A percentile compares a stretch with the other conserved stretches of the same genome.
Conservation (phyloP, 2,329 filamentous ascomycete genomes). For the Cladosporium oxysporum region DNA sequence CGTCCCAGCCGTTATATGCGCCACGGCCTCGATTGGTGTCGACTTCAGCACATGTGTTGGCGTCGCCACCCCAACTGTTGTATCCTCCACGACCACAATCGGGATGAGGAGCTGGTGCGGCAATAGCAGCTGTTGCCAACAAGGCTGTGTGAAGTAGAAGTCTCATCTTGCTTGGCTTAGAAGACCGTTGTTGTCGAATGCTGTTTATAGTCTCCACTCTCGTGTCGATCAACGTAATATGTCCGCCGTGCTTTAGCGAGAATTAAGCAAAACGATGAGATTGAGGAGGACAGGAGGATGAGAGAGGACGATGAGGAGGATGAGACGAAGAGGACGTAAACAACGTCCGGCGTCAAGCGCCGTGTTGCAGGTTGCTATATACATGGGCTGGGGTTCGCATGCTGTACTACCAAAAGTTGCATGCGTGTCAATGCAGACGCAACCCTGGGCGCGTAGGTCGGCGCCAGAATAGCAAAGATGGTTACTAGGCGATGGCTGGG, state of each 20-base stretch:
- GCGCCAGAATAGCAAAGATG: slow-evolving; percentile 4
- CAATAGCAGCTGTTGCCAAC: slow-evolving; percentile 3
- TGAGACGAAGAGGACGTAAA: slow-evolving; percentile 10
- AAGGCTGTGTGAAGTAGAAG: slow-evolving; percentile 6
- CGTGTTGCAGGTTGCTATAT: slow-evolving; percentile 17
- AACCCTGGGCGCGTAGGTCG: slow-evolving; percentile 17
- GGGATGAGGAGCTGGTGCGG: background rate
- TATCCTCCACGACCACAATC: background rate
- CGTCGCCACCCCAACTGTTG: background rate
- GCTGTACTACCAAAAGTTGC: slow-evolving; percentile 5
- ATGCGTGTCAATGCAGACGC: slow-evolving; percentile 8
- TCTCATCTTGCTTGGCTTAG: background rate
- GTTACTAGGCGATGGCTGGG: slow-evolving; percentile 4
- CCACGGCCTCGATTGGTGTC: background rate
- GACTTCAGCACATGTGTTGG: background rate
- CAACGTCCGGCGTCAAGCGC: slow-evolving; percentile 13
- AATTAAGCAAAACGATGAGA: background rate
- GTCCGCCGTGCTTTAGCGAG: background rate
- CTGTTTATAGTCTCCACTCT: background rate
- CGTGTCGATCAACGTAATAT: background rate
- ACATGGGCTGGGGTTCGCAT: slow-evolving; percentile 12
- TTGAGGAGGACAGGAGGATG: slow-evolving; percentile 1
- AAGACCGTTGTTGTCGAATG: background rate
- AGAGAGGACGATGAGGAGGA: background rate
- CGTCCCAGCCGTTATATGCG: slow-evolving; percentile 1